These are phyloP conservation scores for Corynascus novoguineensis DNA, from an alignment of 495 filamentous ascomycete species.

Conservation along the genomic window DNA sequence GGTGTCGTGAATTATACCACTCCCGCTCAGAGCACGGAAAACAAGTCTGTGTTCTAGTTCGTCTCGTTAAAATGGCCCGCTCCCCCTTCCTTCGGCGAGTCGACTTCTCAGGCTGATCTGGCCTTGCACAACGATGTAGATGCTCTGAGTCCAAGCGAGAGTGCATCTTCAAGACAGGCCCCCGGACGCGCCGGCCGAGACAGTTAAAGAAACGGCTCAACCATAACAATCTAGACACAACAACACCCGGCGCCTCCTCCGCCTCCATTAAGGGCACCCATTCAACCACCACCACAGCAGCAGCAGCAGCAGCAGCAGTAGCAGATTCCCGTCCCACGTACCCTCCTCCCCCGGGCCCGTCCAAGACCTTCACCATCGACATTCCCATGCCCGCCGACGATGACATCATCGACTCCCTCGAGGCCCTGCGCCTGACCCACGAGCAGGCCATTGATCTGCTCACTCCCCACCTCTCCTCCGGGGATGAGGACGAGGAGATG, in stretches of 20 bases:
- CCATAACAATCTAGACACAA: too few species aligned
- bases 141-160: conserved; percentile 46
- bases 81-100: background rate
- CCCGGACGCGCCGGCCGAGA: conserved; percentile 38
- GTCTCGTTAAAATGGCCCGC: background rate
- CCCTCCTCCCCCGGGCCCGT: conserved; percentile 31
- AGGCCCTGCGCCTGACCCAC: conserved; percentile 34
- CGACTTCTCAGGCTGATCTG: conserved; percentile 3
- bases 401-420: conserved; percentile 31
- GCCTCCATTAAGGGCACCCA: background rate
- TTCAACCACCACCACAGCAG: background rate
- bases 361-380: conserved; percentile 48
- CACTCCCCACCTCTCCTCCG: conserved; percentile 19
- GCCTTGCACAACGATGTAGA: conserved; percentile 28
- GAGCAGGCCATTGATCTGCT: conserved; percentile 33
- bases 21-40: too few species aligned
- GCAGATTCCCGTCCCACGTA: background rate
- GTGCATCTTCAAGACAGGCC: conserved; percentile 44
- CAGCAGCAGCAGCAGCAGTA: too few species aligned
- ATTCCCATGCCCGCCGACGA: conserved; percentile 36
- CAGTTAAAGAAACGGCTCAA: conserved; percentile 31
- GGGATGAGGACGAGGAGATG: conserved; percentile 16
- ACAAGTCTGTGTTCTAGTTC: too few species aligned
- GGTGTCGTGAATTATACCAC: background rate
- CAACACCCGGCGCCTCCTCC: conserved; percentile 8